Evolutionary conservation across 2,329 filamentous ascomycete genomes (phyloP).

Genomic region (Ophiostoma pallidulum): DNA sequence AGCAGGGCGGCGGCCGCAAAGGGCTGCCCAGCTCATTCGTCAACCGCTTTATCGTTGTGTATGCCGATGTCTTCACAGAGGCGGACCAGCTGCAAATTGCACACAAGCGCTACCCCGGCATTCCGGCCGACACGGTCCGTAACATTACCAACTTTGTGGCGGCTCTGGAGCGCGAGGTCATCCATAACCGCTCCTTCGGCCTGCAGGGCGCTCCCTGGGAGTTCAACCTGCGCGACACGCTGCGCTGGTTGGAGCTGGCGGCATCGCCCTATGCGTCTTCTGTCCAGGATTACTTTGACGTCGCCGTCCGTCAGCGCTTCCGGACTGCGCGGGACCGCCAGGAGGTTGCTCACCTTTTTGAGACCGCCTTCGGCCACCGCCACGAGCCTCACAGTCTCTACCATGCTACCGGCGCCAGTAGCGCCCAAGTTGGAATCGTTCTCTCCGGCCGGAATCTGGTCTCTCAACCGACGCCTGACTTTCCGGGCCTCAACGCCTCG

Average conservation of each 20-base stretch:
- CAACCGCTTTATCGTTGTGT: constrained; percentile 96
- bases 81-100: constrained; percentile 79
- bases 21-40: constrained; percentile 93
- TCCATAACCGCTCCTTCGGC: constrained; percentile 48
- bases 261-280: not conserved
- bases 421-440: constrained; percentile 74
- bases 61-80: constrained; percentile 79
- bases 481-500: constrained; percentile 42
- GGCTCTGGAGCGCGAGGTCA: constrained; percentile 62
- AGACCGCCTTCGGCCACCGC: constrained; percentile 47
- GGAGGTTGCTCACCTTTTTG: constrained; percentile 57
- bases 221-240: constrained; percentile 83
- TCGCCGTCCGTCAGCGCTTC: constrained; percentile 83
- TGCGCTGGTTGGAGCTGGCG: constrained; percentile 74
- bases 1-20: constrained; percentile 92
- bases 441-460: constrained; percentile 52
- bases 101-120: constrained; percentile 59
- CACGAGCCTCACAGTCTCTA: constrained; percentile 55
- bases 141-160: constrained; percentile 74
- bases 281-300: constrained; percentile 65
- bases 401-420: constrained; percentile 55
- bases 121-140: constrained; percentile 49
- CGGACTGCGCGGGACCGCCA: constrained; percentile 59
- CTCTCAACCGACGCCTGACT: constrained; percentile 37
- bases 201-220: constrained; percentile 77